Conservation (phyloP, 176 grass and related monocot species). For the Oryza glumipatula region DNA sequence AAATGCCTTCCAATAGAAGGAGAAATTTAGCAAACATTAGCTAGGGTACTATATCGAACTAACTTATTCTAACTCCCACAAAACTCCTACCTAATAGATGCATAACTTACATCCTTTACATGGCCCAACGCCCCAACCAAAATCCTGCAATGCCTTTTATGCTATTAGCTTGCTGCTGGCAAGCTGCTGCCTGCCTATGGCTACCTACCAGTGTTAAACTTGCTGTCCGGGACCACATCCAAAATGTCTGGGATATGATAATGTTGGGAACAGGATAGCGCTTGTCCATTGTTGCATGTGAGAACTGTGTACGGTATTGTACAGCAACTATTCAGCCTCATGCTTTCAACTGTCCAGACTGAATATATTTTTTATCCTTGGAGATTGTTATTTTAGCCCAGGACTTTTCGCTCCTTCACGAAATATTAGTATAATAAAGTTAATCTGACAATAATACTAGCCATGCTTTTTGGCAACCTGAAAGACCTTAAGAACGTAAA, state of each 20-base stretch:
- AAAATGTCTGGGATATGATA: background rate
- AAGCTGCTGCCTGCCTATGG: too few species aligned
- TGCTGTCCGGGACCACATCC: background rate
- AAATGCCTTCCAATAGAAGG: background rate
- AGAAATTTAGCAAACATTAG: background rate
- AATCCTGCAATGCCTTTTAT: background rate
- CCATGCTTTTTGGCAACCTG: background rate
- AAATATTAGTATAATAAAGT: background rate
- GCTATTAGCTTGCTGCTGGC: background rate
- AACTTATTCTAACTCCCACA: background rate
- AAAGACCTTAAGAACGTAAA: background rate
- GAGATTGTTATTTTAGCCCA: background rate
- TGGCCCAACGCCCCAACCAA: background rate
- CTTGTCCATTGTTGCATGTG: background rate
- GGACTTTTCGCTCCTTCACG: background rate
- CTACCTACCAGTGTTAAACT: too few species aligned
- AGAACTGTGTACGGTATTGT: background rate
- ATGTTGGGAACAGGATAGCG: background rate
- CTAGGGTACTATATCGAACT: background rate
- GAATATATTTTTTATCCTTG: background rate
- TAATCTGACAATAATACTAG: background rate
- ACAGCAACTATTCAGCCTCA: background rate
- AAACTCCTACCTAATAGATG: background rate
- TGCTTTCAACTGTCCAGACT: background rate
- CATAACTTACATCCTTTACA: background rate